These are phyloP conservation scores for Irpex lacteus DNA, from an alignment of 1,284 basidiomycete species.

Conservation along the genomic window DNA sequence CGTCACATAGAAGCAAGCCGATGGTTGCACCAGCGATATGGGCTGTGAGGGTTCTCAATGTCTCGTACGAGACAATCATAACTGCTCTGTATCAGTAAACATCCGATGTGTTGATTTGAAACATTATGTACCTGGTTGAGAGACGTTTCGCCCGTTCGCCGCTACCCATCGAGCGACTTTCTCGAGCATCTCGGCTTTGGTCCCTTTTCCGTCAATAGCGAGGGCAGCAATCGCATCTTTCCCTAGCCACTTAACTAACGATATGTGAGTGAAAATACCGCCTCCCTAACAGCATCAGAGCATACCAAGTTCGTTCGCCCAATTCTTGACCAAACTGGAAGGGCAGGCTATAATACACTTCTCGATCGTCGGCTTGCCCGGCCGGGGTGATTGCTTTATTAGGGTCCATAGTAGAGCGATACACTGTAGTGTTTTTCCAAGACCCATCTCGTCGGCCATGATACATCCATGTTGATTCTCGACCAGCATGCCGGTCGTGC, in stretches of 20 bases:
- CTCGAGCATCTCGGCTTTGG: slow-evolving; percentile 76
- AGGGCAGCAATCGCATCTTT: slow-evolving; percentile 78
- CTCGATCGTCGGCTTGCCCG: slow-evolving; percentile 87
- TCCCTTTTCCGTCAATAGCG: slow-evolving; percentile 88
- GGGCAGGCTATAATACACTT: slow-evolving; percentile 99
- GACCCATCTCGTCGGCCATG: slow-evolving; percentile 99
- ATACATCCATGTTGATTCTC: slow-evolving; percentile 96
- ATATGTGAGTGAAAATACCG: slow-evolving; percentile 1
- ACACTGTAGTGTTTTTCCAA: slow-evolving; percentile 95
- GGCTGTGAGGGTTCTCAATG: slow-evolving; percentile 78
- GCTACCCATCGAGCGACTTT: slow-evolving; percentile 87
- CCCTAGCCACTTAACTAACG: slow-evolving; percentile 88
- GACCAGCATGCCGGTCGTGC: slow-evolving; percentile 90
- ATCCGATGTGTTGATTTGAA: background rate
- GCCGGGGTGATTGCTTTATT: slow-evolving; percentile 92
- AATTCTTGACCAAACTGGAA: slow-evolving; percentile 95
- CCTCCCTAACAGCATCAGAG: slow-evolving; percentile 7
- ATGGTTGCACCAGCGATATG: slow-evolving; percentile 81
- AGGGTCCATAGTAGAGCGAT: slow-evolving; percentile 96
- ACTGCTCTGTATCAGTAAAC: slow-evolving; percentile 48
- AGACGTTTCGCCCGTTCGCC: slow-evolving; percentile 82
- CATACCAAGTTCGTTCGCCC: slow-evolving; percentile 94
- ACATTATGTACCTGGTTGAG: slow-evolving; percentile 71
- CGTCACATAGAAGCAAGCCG: slow-evolving; percentile 92
- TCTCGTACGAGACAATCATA: slow-evolving; percentile 99